phyloP scores from a whole-genome alignment of 1,284 basidiomycete species.

The Spongiforma sp. region DNA sequence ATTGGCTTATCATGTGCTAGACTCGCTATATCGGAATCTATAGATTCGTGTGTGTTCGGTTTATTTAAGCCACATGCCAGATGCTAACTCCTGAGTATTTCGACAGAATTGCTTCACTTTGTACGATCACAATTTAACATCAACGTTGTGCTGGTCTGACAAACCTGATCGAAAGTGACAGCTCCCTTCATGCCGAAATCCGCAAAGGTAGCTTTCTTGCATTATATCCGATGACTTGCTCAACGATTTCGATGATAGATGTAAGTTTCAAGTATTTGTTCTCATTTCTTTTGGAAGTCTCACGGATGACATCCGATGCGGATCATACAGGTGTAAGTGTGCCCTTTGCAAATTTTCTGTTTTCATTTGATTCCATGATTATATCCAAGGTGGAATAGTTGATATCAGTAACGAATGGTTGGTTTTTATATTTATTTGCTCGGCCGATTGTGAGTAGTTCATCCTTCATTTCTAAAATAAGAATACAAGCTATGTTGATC shows the following conservation, averaged over 20 bases:
- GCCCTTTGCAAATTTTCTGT: not conserved
- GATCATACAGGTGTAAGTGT: not conserved
- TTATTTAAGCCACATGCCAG: not conserved
- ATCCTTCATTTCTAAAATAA: not conserved
- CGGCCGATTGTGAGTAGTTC: not conserved
- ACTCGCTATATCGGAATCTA: slow-evolving; percentile 9
- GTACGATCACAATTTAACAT: not conserved
- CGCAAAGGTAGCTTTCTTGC: not conserved
- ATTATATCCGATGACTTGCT: not conserved
- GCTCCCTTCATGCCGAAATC: not conserved
- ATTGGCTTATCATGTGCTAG: no score
- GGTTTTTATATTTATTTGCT: not conserved
- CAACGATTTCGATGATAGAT: not conserved
- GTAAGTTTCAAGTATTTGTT: not conserved
- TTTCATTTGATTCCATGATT: not conserved
- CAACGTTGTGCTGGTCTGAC: not conserved
- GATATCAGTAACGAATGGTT: not conserved
- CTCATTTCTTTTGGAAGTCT: not conserved
- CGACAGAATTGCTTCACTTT: not conserved
- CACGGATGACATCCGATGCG: not conserved
- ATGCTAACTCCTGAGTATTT: not conserved
- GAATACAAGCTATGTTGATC: not conserved
- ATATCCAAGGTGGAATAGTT: not conserved
- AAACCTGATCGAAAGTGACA: not conserved
- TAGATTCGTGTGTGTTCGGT: not conserved